Evolutionary conservation across 1,284 basidiomycete genomes (phyloP).

Genomic region (Wallemia mellicola): DNA sequence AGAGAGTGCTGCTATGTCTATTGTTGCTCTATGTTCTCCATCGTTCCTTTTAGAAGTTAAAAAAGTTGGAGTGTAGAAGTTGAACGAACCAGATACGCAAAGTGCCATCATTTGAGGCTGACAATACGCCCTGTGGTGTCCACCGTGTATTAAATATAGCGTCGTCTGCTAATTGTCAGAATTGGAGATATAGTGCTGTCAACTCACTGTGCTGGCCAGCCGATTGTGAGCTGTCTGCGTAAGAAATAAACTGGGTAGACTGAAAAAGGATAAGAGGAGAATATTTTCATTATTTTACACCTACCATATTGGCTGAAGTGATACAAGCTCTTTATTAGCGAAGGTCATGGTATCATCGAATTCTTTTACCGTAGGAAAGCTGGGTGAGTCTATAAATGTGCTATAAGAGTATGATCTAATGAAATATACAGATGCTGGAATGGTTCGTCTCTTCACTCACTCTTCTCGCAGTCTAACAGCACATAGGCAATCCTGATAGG

Average conservation of each 20-base stretch:
- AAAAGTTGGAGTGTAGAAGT: not conserved
- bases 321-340: not conserved
- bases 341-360: not conserved
- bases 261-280: not conserved
- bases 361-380: constrained; percentile 35
- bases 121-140: not conserved
- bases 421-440: constrained; percentile 13
- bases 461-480: not conserved
- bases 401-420: not conserved
- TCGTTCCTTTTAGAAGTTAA: not conserved
- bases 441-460: constrained; percentile 10
- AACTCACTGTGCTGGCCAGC: not conserved
- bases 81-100: not conserved
- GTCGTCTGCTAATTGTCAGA: not conserved
- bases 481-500: constrained; percentile 52
- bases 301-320: not conserved
- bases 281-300: not conserved
- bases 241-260: not conserved
- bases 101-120: not conserved
- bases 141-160: not conserved
- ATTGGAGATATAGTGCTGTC: not conserved
- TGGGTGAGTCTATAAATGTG: constrained; percentile 20
- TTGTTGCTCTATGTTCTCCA: not conserved
- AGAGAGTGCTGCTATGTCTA: not conserved
- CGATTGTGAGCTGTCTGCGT: not conserved